phyloP scores from a whole-genome alignment of 1,284 basidiomycete genomes.

The Acaromyces ingoldii region DNA sequence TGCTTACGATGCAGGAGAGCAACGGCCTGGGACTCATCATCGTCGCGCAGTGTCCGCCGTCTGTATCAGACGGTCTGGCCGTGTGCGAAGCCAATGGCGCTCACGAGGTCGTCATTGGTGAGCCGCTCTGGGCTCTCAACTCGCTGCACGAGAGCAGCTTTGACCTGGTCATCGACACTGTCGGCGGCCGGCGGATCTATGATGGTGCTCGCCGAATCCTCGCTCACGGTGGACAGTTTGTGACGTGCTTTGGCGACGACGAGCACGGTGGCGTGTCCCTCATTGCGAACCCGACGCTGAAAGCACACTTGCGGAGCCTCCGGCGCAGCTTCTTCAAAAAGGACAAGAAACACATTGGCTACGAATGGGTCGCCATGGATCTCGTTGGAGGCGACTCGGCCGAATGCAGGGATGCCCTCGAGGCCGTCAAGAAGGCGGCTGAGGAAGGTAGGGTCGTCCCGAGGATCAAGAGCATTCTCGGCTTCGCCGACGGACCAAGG shows the following conservation, averaged over 20 bases:
- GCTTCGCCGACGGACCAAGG: constrained; percentile 42
- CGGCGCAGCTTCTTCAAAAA: constrained; percentile 53
- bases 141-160: constrained; percentile 52
- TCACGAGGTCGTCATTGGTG: constrained; percentile 52
- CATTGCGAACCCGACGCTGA: constrained; percentile 42
- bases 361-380: constrained; percentile 51
- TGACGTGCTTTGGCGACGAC: constrained; percentile 51
- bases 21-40: constrained; percentile 51
- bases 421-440: constrained; percentile 39
- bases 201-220: constrained; percentile 53
- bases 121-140: constrained; percentile 53
- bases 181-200: constrained; percentile 50
- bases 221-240: constrained; percentile 49
- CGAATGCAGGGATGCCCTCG: constrained; percentile 40
- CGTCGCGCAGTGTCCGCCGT: constrained; percentile 52
- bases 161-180: constrained; percentile 50
- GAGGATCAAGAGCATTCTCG: constrained; percentile 40
- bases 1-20: constrained; percentile 52
- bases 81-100: constrained; percentile 52
- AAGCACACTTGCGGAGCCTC: constrained; percentile 48
- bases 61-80: constrained; percentile 45
- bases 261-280: constrained; percentile 13
- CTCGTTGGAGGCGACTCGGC: constrained; percentile 38
- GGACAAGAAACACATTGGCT: constrained; percentile 52
- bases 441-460: constrained; percentile 44